Evolutionary conservation across 1,284 basidiomycete species (phyloP).

Genomic region (Phaffia rhodozyma): DNA sequence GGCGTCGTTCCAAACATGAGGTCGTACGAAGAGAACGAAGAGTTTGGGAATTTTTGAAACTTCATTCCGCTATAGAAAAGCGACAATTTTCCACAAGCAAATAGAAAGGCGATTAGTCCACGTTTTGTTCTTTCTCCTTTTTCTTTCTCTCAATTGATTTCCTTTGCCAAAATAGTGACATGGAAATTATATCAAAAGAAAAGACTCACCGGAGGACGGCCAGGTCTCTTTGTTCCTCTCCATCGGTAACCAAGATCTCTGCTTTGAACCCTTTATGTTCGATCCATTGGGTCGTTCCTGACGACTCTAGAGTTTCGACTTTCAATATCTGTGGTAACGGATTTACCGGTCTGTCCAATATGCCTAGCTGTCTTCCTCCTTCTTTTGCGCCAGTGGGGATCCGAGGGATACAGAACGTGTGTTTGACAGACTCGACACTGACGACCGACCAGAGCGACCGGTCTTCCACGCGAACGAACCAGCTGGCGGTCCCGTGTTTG

Average conservation of each 20-base stretch:
- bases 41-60: neutral
- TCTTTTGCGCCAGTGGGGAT: conserved; percentile 42
- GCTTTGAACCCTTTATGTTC: neutral
- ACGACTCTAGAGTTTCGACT: conserved; percentile 14
- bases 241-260: too few relatives aligned
- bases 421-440: conserved; percentile 41
- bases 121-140: neutral
- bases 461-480: conserved; percentile 77
- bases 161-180: too few relatives aligned
- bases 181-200: too few relatives aligned
- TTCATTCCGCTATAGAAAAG: neutral
- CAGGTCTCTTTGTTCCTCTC: too few relatives aligned
- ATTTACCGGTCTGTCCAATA: neutral
- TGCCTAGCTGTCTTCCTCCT: conserved; percentile 20
- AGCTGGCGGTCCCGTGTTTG: conserved; percentile 26
- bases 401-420: conserved; percentile 83
- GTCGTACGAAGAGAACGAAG: neutral
- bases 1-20: neutral
- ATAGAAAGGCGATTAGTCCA: neutral
- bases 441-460: conserved; percentile 89
- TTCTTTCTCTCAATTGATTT: neutral
- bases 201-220: too few relatives aligned
- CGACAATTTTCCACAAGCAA: neutral
- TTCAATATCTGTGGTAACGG: neutral
- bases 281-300: conserved; percentile 22